Evolutionary conservation across 1,139 yeast species (phyloP), one percentile per base, ranked within the genome.

Genomic region (Keqinozyma sinolaborantium): DNA sequence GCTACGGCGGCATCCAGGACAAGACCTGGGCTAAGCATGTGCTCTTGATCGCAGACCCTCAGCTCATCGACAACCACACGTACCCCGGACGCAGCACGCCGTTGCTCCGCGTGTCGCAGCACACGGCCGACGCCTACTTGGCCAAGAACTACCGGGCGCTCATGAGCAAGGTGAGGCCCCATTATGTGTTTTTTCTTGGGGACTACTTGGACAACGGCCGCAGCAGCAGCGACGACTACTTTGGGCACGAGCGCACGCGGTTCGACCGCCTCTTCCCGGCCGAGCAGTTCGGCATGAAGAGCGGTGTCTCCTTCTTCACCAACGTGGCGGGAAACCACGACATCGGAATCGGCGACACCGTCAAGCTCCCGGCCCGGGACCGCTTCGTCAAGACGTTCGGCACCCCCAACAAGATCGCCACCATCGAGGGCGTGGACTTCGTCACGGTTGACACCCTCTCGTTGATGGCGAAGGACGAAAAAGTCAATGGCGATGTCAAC

Each of bases 31-130:
- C 27, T 9, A 45, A 57, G 21, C 57, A 55, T 29, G 56, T 69
- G 16, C 43, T 69, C 30, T 43, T 69, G 11, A 58, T 69, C 19
- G 97, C 97, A 0, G 98, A 92, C 52, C 97, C 97, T 0, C 97
- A 92, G 53, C 68, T 92, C 26, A 83, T 90, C 43, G 97, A 92
- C 50, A 79, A 69, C 30, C 74, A 81, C 51, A 79, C 92, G 0
- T 83, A 83, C 48, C 83, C 84, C 3, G 73, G 69, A 2, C 54
- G 79, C 15, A 53, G 58, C 31, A 34, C 48, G 6, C 33, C 57
- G 3, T 47, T 70, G 4, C 47, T 75, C 16, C 41, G 48, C 21
- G 39, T 74, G 9, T 69, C 77, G 0, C 56, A 71, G 37, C 72
- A 70, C 40, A 70, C 79, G 0, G 77, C 64, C 5, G 80, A 76